phyloP scores from a whole-genome alignment of 306 rosid genomes.

The Cicer bijugum region DNA sequence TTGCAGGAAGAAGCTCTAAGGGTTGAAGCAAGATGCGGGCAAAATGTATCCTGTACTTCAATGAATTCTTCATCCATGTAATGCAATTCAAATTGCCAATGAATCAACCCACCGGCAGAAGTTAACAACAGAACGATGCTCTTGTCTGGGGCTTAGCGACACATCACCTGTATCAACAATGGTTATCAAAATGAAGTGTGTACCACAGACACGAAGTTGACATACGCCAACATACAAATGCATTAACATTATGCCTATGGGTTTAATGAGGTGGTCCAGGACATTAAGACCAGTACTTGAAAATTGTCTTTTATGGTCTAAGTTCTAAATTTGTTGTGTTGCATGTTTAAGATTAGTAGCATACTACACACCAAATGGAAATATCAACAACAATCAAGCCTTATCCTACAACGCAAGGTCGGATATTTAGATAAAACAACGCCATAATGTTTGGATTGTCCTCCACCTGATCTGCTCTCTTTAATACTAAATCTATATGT shows the following conservation, averaged over 20 bases:
- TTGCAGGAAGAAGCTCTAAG: not conserved
- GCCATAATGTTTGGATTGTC: not conserved
- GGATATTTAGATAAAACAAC: not conserved
- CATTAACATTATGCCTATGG: not conserved
- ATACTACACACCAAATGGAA: constrained; percentile 7
- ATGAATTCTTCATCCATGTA: constrained; percentile 29
- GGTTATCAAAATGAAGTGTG: not conserved
- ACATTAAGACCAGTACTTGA: not conserved
- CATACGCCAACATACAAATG: constrained; percentile 10
- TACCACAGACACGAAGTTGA: not conserved
- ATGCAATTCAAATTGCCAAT: constrained; percentile 38
- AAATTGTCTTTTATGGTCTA: constrained; percentile 7
- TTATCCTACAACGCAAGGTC: not conserved
- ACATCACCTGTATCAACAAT: constrained; percentile 36
- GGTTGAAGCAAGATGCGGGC: constrained; percentile 2
- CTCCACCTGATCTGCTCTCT: not conserved
- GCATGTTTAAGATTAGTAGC: constrained; percentile 14
- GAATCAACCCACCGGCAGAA: constrained; percentile 10
- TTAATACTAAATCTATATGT: not conserved
- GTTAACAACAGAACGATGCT: constrained; percentile 28
- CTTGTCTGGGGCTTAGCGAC: constrained; percentile 32
- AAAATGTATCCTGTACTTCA: not conserved
- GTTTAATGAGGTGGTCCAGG: not conserved
- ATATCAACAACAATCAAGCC: not conserved
- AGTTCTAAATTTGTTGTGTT: not conserved